phyloP scores from a whole-genome alignment of 108 stramenopile species.

The Stephanodiscus minutulus region DNA sequence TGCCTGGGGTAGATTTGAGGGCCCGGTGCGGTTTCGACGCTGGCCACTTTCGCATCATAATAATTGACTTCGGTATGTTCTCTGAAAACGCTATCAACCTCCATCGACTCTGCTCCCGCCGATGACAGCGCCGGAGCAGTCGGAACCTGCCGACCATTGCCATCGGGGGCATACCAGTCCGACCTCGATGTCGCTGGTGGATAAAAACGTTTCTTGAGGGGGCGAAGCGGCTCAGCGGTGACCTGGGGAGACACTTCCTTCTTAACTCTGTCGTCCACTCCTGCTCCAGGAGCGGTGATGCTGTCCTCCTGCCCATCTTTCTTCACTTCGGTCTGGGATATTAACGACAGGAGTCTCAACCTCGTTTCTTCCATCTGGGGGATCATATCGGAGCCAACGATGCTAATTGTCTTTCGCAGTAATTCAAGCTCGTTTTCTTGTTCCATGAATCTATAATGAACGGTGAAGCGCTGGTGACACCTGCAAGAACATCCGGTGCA shows the following conservation, averaged over 20 bases:
- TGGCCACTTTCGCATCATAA: not conserved
- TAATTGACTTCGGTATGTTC: not conserved
- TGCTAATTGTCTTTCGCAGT: conserved; percentile 37
- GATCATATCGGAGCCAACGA: conserved; percentile 33
- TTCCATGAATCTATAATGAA: conserved; percentile 63
- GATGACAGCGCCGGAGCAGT: not conserved
- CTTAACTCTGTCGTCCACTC: not conserved
- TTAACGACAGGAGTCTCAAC: conserved; percentile 37
- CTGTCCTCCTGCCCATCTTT: not conserved
- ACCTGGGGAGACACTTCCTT: not conserved
- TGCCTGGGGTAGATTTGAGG: not conserved
- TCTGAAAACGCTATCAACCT: not conserved
- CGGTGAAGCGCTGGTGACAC: conserved; percentile 69
- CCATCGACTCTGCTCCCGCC: not conserved
- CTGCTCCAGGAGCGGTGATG: not conserved
- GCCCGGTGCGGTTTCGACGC: not conserved
- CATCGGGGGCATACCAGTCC: not conserved
- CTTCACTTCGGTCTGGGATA: conserved; percentile 1
- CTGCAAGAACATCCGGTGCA: conserved; percentile 75
- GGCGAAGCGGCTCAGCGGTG: not conserved
- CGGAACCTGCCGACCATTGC: not conserved
- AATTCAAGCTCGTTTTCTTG: conserved; percentile 44
- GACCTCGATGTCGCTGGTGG: not conserved
- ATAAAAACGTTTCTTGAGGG: not conserved
- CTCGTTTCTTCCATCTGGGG: conserved; percentile 32